Evolutionary conservation across 768 basidiomycete species (phyloP).

Genomic region (Rhodotorula paludigena): DNA sequence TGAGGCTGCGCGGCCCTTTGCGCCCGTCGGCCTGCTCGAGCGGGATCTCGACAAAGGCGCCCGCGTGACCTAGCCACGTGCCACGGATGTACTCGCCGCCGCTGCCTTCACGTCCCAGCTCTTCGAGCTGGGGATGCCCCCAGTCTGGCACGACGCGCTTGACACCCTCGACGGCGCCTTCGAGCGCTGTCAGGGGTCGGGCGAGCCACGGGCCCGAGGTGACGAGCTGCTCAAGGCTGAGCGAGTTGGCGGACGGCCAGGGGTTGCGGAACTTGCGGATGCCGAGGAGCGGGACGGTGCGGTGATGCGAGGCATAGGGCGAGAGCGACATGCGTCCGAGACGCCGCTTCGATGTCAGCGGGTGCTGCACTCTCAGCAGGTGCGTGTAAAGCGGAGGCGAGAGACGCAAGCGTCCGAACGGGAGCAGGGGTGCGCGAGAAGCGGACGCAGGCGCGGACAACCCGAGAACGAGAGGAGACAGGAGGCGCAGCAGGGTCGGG

Average conservation of each 20-base stretch:
- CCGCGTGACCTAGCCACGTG: neutral
- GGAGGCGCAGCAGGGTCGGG: too few species aligned
- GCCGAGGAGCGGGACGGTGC: neutral
- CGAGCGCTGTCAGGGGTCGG: neutral
- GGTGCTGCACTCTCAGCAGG: too few species aligned
- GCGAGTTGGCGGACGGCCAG: neutral
- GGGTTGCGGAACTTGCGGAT: neutral
- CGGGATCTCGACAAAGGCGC: neutral
- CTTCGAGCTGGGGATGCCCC: neutral
- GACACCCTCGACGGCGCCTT: neutral
- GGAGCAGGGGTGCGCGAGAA: too few species aligned
- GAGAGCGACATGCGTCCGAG: neutral
- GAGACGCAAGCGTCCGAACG: too few species aligned
- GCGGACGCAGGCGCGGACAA: too few species aligned
- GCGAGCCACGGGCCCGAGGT: neutral
- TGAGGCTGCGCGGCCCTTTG: neutral
- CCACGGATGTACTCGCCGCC: neutral
- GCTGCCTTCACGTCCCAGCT: neutral
- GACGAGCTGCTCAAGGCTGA: neutral
- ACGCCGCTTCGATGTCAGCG: too few species aligned
- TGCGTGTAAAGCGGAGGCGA: too few species aligned
- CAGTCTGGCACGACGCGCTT: neutral
- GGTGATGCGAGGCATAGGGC: neutral
- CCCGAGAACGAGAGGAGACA: too few species aligned
- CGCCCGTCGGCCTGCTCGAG: neutral